Percentiles rank a stretch among this genome's conserved stretches.
These are phyloP conservation scores for Neurospora sublineolata DNA, from an alignment of 495 filamentous ascomycete genomes.

Conservation along the genomic window DNA sequence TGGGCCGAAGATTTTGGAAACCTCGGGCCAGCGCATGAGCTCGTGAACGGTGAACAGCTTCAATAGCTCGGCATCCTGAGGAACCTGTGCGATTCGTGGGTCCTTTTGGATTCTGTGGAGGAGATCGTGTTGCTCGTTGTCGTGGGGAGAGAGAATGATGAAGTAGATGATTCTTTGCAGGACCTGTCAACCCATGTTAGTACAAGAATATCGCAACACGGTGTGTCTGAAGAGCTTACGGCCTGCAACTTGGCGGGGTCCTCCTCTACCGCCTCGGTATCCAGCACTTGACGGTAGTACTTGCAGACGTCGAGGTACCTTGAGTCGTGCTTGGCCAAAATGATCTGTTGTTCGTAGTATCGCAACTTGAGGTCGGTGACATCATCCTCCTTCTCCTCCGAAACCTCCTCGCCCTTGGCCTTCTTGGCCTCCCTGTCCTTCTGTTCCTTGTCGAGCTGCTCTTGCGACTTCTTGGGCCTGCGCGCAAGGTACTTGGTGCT, in stretches of 20 bases:
- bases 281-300: conserved; percentile 87
- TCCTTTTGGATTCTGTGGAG: conserved; percentile 81
- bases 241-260: conserved; percentile 74
- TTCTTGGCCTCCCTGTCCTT: conserved; percentile 68
- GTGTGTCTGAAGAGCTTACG: conserved; percentile 37
- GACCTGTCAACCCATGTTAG: conserved; percentile 41
- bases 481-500: conserved; percentile 81
- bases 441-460: conserved; percentile 78
- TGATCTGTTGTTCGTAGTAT: conserved; percentile 95
- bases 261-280: conserved; percentile 86
- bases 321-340: conserved; percentile 85
- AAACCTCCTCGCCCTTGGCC: conserved; percentile 69
- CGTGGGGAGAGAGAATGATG: conserved; percentile 89
- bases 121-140: conserved; percentile 97
- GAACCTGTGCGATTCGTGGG: conserved; percentile 52
- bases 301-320: conserved; percentile 97
- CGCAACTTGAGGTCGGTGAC: conserved; percentile 91
- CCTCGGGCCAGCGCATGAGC: conserved; percentile 95
- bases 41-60: conserved; percentile 93
- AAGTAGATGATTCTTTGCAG: conserved; percentile 94
- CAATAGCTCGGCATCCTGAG: conserved; percentile 66
- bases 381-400: conserved; percentile 70
- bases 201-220: not conserved
- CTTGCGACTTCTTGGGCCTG: conserved; percentile 77
- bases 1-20: conserved; percentile 72